Base-by-base conservation (phyloP, 2,329 filamentous ascomycete genomes). In the Cladophialophora chaetospira region DNA sequence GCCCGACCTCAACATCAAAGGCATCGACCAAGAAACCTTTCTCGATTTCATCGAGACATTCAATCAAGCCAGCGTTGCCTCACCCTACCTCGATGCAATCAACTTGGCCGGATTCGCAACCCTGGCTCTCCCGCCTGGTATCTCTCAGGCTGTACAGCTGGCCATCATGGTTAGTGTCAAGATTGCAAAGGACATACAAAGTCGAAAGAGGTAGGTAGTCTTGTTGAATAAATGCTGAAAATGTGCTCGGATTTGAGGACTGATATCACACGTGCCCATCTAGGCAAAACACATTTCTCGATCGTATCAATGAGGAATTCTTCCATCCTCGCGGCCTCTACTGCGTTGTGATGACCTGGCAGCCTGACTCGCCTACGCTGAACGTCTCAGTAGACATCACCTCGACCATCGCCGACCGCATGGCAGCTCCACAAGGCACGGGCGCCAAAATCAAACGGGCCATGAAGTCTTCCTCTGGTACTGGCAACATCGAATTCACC, bases 281-380 rank as follows among this genome's bases (percentile, higher is more conserved):
- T 19, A 70, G 74, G 44, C 75, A 77, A 0, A 85, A 83, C 61
- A 70, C 66, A 0, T 85, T 82, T 64, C 73, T 86, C 6, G 76
- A 83, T 60, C 69, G 71, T 25, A 74, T 83, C 61, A 86, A 86
- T 63, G 71, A 76, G 5, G 72, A 79, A 5, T 77, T 83, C 58
- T 86, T 86, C 67, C 74, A 73, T 36, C 82, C 83, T 0, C 75
- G 75, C 1, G 82, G 82, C 0, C 72, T 85, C 0, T 81, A 78
- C 67, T 77, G 74, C 55, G 70, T 82, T 9, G 71, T 86, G 19
- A 75, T 85, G 69, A 78, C 78, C 0, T 83, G 73, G 69, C 77
- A 77, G 45, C 76, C 78, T 0, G 72, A 43, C 28, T n/a, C 76
- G 2, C 56, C 65, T 0, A 54, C 61, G 10, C 63, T 68, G 11